Evolutionary conservation across 495 filamentous ascomycete genomes (phyloP), one percentile per base, ranked within the genome.

Genomic region (Geoglossum glabrum): DNA sequence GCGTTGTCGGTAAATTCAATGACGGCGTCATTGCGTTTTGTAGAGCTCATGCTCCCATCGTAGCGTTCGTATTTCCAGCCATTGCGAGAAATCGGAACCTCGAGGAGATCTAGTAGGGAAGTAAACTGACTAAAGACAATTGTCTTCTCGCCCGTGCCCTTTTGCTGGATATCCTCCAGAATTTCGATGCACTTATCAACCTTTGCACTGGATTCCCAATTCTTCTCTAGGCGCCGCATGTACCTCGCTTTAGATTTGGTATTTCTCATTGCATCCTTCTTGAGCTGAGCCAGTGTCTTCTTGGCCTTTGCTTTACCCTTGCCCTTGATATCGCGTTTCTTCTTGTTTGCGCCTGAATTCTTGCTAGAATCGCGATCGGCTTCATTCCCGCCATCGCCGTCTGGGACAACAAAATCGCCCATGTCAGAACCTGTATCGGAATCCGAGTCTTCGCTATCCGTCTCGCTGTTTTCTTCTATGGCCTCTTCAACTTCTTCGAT

Each of bases 111-210:
- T 5, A 97, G 79, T 17, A 96, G 74, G 0, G 86, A 84, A 5
- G 90, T 95, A 70, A 90, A 97, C 65, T 94, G 86, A 57, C 82
- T 87, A 69, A 97, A 97, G 60, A 97, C 78, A 47, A 98, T 89
- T 1, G 86, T 92, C 69, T 96, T 96, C 68, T 92, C 74, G 25
- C 65, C 68, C 10, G 62, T 55, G 47, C 73, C 71, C 11, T 68
- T 68, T 26, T 67, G 61, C 56, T 76, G 68, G 57, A 81, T 76
- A 0, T 63, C 62, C 19, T 72, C 63, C 15, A 95, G 72, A 33
- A 94, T 77, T 58, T 87, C 81, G 23, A 88, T 65, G 13, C 82
- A 79, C 65, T 86, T 83, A 17, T 81, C 79, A 40, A 90, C 80
- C 66, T 95, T 96, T 25, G 86, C 80, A 45, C 85, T 90, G 0